phyloP scores from a whole-genome alignment of 2,329 filamentous ascomycete genomes.

The Iodosphaeria phyllophila region DNA sequence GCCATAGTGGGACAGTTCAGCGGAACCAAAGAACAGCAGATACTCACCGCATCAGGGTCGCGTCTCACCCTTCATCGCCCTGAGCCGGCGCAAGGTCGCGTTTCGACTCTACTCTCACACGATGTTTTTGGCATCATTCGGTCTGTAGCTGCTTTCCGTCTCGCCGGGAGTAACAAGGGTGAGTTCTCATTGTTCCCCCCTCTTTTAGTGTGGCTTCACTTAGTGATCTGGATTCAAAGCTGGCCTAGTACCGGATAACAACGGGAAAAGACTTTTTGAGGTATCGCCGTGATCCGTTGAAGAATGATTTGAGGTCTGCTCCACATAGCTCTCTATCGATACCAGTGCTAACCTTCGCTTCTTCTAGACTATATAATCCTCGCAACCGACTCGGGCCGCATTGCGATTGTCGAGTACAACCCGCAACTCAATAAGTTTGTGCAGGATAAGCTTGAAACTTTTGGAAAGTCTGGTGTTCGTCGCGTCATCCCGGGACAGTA shows the following conservation, averaged over 20 bases:
- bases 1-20: slow-evolving; percentile 90
- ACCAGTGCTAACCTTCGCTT: slow-evolving; percentile 8
- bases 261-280: no score
- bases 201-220: slow-evolving; percentile 31
- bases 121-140: slow-evolving; percentile 95
- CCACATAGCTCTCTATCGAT: slow-evolving; percentile 4
- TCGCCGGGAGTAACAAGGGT: slow-evolving; percentile 94
- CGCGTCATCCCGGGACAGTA: slow-evolving; percentile 93
- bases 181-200: slow-evolving; percentile 33
- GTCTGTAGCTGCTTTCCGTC: slow-evolving; percentile 68
- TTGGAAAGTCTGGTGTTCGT: slow-evolving; percentile 88
- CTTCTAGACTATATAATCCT: slow-evolving; percentile 81
- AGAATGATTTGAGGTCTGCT: no score
- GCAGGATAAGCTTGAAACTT: slow-evolving; percentile 87
- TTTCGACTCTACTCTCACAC: slow-evolving; percentile 72
- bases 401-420: slow-evolving; percentile 84
- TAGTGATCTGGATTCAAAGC: slow-evolving; percentile 51
- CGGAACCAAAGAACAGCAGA: slow-evolving; percentile 93
- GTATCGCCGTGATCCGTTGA: no score
- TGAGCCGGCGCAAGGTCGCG: slow-evolving; percentile 68
- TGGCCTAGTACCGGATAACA: slow-evolving; percentile 37
- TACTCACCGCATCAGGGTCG: slow-evolving; percentile 83
- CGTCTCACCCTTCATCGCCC: slow-evolving; percentile 75
- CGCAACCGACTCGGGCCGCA: slow-evolving; percentile 85
- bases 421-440: slow-evolving; percentile 74